Conservation (phyloP, 768 basidiomycete genomes). For the Tricholoma matsutake region DNA sequence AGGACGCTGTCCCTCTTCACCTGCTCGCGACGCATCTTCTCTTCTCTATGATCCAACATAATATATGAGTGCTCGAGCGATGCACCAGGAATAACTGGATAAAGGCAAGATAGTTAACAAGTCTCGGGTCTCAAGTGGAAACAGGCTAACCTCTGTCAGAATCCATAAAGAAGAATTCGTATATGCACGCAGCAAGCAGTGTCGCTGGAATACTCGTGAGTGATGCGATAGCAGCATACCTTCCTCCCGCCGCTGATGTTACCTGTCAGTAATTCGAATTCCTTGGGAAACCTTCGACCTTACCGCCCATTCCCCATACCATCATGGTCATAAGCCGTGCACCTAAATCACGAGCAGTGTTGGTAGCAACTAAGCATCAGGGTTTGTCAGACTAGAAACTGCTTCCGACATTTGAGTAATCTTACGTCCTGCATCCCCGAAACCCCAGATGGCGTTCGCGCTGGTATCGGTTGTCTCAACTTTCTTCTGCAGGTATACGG, state of each 20-base stretch:
- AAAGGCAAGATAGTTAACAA: background rate
- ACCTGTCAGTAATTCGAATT: background rate
- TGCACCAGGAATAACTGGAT: conserved; percentile 10
- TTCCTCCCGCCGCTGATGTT: conserved; percentile 43
- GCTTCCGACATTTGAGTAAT: conserved; percentile 1
- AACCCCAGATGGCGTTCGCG: conserved; percentile 60
- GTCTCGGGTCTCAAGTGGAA: background rate
- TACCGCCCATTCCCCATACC: conserved; percentile 53
- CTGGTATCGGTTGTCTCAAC: conserved; percentile 27
- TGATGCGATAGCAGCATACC: conserved; percentile 60
- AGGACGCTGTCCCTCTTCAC: background rate
- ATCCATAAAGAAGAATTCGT: conserved; percentile 57
- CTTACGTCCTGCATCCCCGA: conserved; percentile 46
- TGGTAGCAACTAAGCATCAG: conserved; percentile 47
- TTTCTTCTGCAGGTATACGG: background rate
- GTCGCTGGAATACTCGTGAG: conserved; percentile 67
- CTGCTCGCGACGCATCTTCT: background rate
- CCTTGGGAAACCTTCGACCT: background rate
- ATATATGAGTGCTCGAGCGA: conserved; percentile 13
- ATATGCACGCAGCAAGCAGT: conserved; percentile 48
- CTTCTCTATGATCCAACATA: conserved; percentile 4
- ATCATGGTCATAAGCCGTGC: conserved; percentile 59
- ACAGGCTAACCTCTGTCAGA: conserved; percentile 50
- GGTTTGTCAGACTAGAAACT: background rate
- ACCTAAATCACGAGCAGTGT: conserved; percentile 68